Percentiles rank a stretch among this genome's conserved stretches.
phyloP scores from a whole-genome alignment of 2,329 filamentous ascomycete species.

The Endothia cerciana region DNA sequence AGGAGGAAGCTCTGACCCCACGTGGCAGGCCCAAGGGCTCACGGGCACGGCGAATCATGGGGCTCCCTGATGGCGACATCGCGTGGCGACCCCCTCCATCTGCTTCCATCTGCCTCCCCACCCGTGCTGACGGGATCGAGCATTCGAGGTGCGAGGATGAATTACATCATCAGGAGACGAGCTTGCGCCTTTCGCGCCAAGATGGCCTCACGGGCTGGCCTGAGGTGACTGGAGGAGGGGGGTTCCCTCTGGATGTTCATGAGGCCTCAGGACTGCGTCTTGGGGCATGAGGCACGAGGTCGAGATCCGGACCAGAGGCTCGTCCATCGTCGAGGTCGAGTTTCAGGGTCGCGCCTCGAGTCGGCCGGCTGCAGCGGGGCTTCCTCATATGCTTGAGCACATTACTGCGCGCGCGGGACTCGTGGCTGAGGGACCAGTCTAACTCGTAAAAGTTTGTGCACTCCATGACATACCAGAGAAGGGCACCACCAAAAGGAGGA shows the following conservation, averaged over 20 bases:
- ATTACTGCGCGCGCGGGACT: neutral
- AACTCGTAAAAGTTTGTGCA: conserved; percentile 12
- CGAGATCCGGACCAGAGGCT: no score
- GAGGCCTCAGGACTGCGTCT: no score
- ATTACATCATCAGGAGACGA: conserved; percentile 26
- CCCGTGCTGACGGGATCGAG: conserved; percentile 7
- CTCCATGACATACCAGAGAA: conserved; percentile 16
- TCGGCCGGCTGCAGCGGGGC: no score
- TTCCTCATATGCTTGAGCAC: neutral
- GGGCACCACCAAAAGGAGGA: neutral
- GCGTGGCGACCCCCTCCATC: conserved; percentile 22
- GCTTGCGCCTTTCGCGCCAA: conserved; percentile 23
- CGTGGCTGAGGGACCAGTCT: neutral
- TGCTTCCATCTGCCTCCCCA: neutral
- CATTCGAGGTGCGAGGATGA: neutral
- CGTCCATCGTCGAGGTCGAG: no score
- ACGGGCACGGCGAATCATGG: conserved; percentile 19
- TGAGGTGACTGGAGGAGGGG: neutral
- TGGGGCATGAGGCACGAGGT: no score
- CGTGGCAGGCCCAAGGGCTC: neutral
- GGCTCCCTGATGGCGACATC: conserved; percentile 28
- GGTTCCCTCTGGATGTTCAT: no score
- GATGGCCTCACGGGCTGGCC: neutral
- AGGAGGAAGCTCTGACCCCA: conserved; percentile 1
- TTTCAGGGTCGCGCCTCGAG: no score